A percentile compares a stretch with the other conserved stretches of the same genome.
Evolutionary conservation across 2,329 filamentous ascomycete species (phyloP).

Genomic region (Escovopsis sp.): DNA sequence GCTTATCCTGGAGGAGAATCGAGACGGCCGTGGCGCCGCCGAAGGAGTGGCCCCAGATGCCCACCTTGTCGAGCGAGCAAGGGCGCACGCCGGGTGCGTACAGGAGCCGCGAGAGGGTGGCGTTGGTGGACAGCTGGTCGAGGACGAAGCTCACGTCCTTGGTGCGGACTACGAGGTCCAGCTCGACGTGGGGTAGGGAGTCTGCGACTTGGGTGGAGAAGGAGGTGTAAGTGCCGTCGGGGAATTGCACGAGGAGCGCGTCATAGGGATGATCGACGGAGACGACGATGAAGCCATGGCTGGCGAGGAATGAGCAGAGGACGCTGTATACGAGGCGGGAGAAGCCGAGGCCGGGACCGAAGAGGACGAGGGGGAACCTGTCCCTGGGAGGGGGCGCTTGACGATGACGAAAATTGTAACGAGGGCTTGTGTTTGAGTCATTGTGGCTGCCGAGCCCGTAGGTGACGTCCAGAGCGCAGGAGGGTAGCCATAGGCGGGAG

Average conservation of each 20-base stretch:
- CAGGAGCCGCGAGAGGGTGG: slow-evolving; percentile 1
- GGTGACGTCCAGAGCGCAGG: slow-evolving; percentile 2
- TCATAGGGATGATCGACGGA: slow-evolving; percentile 1
- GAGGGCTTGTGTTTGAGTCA: too few relatives aligned
- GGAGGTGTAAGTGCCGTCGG: not conserved
- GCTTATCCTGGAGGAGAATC: slow-evolving; percentile 1
- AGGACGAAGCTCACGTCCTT: slow-evolving; percentile 2
- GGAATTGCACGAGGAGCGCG: slow-evolving; percentile 1
- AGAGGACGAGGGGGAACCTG: slow-evolving; percentile 3
- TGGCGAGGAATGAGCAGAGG: slow-evolving; percentile 3
- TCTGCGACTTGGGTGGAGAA: not conserved
- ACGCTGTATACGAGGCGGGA: slow-evolving; percentile 3
- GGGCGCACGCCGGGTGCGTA: not conserved
- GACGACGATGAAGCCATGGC: slow-evolving; percentile 3
- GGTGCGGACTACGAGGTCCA: not conserved
- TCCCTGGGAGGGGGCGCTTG: too few relatives aligned
- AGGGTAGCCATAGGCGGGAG: slow-evolving; percentile 1
- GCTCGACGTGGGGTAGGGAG: not conserved
- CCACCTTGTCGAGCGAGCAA: not conserved
- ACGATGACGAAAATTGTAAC: too few relatives aligned
- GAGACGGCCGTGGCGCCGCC: slow-evolving; percentile 3
- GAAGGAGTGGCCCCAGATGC: slow-evolving; percentile 5
- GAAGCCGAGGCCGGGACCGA: not conserved
- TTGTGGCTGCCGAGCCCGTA: not conserved
- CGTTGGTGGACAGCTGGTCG: slow-evolving; percentile 2